Evolutionary conservation across 2,329 filamentous ascomycete genomes (phyloP), one percentile per base, ranked within the genome.

Genomic region (Macrophomina pseudophaseolina): DNA sequence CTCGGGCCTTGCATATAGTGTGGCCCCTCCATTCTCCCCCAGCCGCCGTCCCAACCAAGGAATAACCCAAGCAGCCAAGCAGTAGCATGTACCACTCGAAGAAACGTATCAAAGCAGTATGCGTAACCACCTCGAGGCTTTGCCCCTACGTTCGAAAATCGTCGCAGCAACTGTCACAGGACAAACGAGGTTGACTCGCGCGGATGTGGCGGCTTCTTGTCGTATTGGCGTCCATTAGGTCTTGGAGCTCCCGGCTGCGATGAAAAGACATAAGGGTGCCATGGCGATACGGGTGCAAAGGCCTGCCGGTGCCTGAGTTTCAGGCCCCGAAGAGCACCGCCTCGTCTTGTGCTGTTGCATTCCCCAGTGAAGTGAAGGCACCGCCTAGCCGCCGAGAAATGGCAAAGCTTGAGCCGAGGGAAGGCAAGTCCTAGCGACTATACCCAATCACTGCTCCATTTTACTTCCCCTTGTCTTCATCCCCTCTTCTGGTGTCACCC

Each of bases 1-100:
- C 5, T 16, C 14, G 7, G 32, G 7, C 58, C 58, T 62, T 62
- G 44, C 58, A 62, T 62, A 46, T 38, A 14, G 33, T 30, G 9
- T 38, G 14, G 30, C 44, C 56, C 40, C 44, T 62, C 58, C 58
- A 62, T 62, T 62, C 58, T 48, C n/a, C n/a, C 30, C 58, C 33
- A n/a, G 42, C 58, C 9, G 42, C 44, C 58, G 49, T 35, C 18
- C 32, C 14, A 18, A 38, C 54, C 54, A 59, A 33, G n/a, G 38
- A 5, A 33, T 28, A 12, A 16, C 49, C 49, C 23, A 58, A 18
- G 12, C 23, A 38, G 54, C 54, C 38, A 59, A 59, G 54, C 28
- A 16, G 32, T 18, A 23, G 9, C 32, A 49, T 28, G 58, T 62
- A 49, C 58, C 58, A 62, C 42, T 62, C 32, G 16, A 7, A 32